A percentile compares a stretch with the other conserved stretches of the same genome.
These are phyloP conservation scores for Auricularia sp. DNA, from an alignment of 768 basidiomycete species.

Conservation along the genomic window DNA sequence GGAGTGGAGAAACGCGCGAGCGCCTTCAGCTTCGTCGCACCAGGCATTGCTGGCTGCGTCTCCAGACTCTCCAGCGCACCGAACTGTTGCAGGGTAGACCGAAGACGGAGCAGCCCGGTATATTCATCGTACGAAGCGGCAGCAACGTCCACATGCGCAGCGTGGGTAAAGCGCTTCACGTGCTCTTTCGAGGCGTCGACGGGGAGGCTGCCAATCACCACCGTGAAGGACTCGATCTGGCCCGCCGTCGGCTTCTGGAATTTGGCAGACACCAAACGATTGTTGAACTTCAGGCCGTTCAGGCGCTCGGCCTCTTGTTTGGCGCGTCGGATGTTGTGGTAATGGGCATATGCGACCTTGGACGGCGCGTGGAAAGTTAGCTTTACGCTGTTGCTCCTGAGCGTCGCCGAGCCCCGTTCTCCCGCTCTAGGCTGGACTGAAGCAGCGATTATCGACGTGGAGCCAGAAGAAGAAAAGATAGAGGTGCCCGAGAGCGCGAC, in stretches of 20 bases:
- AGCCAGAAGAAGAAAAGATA: constrained; percentile 20
- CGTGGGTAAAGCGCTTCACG: constrained; percentile 25
- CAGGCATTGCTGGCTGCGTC: constrained; percentile 41
- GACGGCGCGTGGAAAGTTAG: constrained; percentile 52
- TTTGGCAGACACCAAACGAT: constrained; percentile 34
- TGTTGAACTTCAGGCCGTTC: constrained; percentile 26
- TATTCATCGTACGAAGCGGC: constrained; percentile 34
- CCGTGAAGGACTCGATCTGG: constrained; percentile 48
- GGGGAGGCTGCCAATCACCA: constrained; percentile 49
- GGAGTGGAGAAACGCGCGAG: constrained; percentile 48
- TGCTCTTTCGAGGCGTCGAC: constrained; percentile 26
- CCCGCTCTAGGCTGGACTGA: constrained; percentile 34
- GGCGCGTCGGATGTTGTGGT: constrained; percentile 38
- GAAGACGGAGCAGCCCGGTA: constrained; percentile 30
- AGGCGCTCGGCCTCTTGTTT: constrained; percentile 37
- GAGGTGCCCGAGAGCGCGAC: constrained; percentile 37
- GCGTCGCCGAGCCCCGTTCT: constrained; percentile 23
- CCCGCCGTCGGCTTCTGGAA: constrained; percentile 33
- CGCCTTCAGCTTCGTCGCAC: constrained; percentile 35
- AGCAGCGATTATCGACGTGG: constrained; percentile 26
- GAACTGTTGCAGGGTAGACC: constrained; percentile 24
- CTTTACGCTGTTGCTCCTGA: constrained; percentile 46
- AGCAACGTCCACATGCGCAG: constrained; percentile 42
- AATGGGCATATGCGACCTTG: constrained; percentile 54
- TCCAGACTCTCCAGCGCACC: constrained; percentile 37